Conservation (phyloP, 164 flowering plant genomes). For the Dillenia suffruticosa region DNA sequence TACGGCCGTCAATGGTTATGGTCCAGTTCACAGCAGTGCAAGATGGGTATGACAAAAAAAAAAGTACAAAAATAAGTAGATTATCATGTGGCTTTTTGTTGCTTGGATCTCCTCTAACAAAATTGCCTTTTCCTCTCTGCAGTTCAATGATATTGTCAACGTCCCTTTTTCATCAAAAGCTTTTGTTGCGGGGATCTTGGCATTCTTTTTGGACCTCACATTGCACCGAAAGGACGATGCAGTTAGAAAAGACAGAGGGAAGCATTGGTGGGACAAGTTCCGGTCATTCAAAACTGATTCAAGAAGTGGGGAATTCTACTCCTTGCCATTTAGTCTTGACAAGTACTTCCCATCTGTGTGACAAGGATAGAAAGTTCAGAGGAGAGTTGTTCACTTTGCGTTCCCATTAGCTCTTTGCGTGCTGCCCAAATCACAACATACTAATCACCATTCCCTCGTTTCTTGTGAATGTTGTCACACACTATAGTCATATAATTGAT, state of each 20-base stretch:
- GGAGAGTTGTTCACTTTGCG: no score
- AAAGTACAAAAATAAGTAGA: background rate
- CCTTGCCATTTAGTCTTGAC: constrained; percentile 91
- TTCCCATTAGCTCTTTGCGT: no score
- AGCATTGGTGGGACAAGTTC: constrained; percentile 97
- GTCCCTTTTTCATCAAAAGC: constrained; percentile 85
- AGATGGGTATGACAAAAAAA: constrained; percentile 69
- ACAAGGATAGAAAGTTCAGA: constrained; percentile 2
- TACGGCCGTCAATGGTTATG: constrained; percentile 62
- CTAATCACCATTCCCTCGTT: no score
- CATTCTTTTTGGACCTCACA: constrained; percentile 75
- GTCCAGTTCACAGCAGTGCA: constrained; percentile 80
- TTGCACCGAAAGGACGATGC: constrained; percentile 50
- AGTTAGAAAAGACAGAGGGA: constrained; percentile 81
- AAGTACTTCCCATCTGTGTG: constrained; percentile 90
- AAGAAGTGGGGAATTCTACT: constrained; percentile 89
- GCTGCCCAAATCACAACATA: no score
- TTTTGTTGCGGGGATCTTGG: constrained; percentile 79
- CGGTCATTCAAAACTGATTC: constrained; percentile 63
- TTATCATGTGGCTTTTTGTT: background rate
- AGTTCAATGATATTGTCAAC: constrained; percentile 92
- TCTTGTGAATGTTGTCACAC: background rate
- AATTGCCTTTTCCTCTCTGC: constrained; percentile 15
- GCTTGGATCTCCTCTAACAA: constrained; percentile 3
- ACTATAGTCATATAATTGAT: constrained; percentile 15